Evolutionary conservation across 2,329 filamentous ascomycete species (phyloP).

Genomic region (Ascocoryne sarcoides): DNA sequence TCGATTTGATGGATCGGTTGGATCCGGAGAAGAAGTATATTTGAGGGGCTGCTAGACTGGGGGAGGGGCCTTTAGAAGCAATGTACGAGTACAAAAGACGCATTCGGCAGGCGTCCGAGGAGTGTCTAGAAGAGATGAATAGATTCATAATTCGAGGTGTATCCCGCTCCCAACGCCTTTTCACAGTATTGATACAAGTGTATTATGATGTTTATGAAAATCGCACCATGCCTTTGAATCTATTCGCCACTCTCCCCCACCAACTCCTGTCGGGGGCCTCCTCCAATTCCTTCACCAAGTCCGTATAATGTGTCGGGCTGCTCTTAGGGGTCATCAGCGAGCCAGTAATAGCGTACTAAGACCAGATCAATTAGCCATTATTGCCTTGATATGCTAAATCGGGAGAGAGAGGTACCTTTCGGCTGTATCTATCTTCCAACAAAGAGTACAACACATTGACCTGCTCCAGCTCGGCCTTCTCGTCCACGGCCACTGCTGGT

Average conservation of each 20-base stretch:
- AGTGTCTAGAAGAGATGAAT: background rate
- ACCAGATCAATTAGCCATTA: background rate
- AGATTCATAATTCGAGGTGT: background rate
- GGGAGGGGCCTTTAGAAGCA: conserved; percentile 1
- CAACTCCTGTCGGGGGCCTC: conserved; percentile 51
- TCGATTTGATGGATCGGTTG: conserved; percentile 70
- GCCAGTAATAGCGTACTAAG: conserved; percentile 40
- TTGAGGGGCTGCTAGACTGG: conserved; percentile 30
- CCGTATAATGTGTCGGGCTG: conserved; percentile 55
- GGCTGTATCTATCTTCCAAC: conserved; percentile 49
- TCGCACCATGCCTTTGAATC: conserved; percentile 50
- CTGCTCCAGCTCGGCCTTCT: conserved; percentile 45
- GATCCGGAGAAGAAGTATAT: conserved; percentile 84
- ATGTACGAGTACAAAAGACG: background rate
- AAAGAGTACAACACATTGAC: conserved; percentile 51
- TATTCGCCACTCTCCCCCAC: conserved; percentile 43
- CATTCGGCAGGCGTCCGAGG: background rate
- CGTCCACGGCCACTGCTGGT: conserved; percentile 21
- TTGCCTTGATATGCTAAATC: background rate
- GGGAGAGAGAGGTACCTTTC: conserved; percentile 35
- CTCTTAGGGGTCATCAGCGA: conserved; percentile 48
- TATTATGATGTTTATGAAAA: conserved; percentile 34
- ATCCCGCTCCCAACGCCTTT: conserved; percentile 6
- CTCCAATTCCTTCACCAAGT: conserved; percentile 53
- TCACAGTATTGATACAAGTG: background rate